phyloP scores from a whole-genome alignment of 2,329 filamentous ascomycete species.

The Aspergillus alliaceus region DNA sequence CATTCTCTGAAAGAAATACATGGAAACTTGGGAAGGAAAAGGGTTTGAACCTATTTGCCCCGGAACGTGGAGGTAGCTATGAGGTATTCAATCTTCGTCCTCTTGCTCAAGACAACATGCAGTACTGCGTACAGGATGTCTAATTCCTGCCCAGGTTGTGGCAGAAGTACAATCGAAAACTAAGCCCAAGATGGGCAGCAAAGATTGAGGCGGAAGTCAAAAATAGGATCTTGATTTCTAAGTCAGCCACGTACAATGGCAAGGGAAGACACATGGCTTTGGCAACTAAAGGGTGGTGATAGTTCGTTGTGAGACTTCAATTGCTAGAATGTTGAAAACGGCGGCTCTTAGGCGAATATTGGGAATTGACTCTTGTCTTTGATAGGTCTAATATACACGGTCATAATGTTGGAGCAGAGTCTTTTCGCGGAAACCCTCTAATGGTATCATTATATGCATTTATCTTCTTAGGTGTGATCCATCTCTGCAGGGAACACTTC shows the following conservation, averaged over 20 bases:
- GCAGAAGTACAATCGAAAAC: neutral
- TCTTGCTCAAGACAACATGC: conserved; percentile 36
- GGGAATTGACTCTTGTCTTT: neutral
- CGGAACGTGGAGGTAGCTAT: conserved; percentile 45
- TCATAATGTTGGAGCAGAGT: neutral
- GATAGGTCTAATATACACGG: neutral
- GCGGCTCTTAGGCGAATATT: neutral
- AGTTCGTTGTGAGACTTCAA: neutral
- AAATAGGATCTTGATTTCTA: neutral
- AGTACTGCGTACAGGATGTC: conserved; percentile 53
- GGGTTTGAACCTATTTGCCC: conserved; percentile 12
- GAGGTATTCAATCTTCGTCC: conserved; percentile 52
- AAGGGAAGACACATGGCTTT: neutral
- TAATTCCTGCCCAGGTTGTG: neutral
- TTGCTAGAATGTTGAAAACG: neutral
- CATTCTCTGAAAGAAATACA: conserved; percentile 7
- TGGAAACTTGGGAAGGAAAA: conserved; percentile 21
- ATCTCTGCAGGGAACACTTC: too few relatives aligned
- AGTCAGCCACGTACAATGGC: neutral
- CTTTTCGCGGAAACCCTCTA: neutral
- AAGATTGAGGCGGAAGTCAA: neutral
- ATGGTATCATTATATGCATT: neutral
- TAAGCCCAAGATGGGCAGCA: neutral
- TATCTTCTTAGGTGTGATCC: too few relatives aligned
- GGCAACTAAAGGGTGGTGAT: neutral